phyloP scores from a whole-genome alignment of 306 rosid species.

The Sechiopsis laciniata region DNA sequence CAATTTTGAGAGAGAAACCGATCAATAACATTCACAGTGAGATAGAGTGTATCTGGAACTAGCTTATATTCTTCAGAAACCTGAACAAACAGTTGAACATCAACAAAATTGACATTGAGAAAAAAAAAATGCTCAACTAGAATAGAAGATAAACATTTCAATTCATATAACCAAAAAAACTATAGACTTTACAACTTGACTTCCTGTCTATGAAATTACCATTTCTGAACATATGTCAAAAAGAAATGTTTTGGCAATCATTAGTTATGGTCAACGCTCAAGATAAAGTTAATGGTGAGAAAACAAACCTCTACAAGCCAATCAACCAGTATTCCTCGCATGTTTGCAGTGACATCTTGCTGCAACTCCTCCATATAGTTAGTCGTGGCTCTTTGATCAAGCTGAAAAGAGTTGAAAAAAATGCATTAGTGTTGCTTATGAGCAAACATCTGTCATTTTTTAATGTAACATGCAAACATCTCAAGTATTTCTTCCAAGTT shows the following conservation, averaged over 20 bases:
- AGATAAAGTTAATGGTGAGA: not conserved
- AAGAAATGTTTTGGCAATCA: not conserved
- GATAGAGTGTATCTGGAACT: slow-evolving; percentile 89
- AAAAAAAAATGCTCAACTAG: slow-evolving; percentile 8
- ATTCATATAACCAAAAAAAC: slow-evolving; percentile 8
- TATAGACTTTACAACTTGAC: not conserved
- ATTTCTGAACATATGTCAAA: not conserved
- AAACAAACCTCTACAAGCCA: slow-evolving; percentile 89
- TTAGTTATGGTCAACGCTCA: not conserved
- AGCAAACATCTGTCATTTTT: slow-evolving; percentile 7
- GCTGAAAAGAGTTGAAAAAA: slow-evolving; percentile 33
- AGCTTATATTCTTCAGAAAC: slow-evolving; percentile 80
- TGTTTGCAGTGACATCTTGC: slow-evolving; percentile 58
- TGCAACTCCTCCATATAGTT: slow-evolving; percentile 69
- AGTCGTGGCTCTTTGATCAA: slow-evolving; percentile 50
- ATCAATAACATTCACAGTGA: slow-evolving; percentile 77
- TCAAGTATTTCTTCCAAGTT: not conserved
- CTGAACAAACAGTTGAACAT: slow-evolving; percentile 34
- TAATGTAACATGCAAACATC: not conserved
- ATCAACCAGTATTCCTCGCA: slow-evolving; percentile 76
- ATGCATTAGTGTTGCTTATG: not conserved
- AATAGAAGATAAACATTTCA: not conserved
- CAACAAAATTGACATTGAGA: slow-evolving; percentile 21
- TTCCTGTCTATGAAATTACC: not conserved
- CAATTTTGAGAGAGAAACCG: slow-evolving; percentile 64